A percentile compares a stretch with the other conserved stretches of the same genome.
These are phyloP conservation scores for Tuber melanosporum DNA, from an alignment of 495 filamentous ascomycete genomes.

Conservation along the genomic window DNA sequence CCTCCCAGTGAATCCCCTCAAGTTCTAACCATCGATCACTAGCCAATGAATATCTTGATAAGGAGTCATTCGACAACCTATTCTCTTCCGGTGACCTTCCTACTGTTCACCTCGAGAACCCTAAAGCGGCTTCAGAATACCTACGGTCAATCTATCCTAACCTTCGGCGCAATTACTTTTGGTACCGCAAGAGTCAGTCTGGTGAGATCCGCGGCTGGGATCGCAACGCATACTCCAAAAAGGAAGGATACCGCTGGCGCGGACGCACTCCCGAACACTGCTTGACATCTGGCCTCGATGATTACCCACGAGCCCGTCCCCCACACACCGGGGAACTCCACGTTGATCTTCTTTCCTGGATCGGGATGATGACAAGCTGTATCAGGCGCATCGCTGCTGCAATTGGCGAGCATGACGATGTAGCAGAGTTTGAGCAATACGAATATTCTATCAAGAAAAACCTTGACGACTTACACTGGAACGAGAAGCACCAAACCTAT, in stretches of 20 bases:
- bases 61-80: constrained; percentile 32
- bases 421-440: constrained; percentile 60
- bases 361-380: constrained; percentile 84
- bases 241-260: constrained; percentile 93
- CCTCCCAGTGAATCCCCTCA: neutral
- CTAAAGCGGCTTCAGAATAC: constrained; percentile 63
- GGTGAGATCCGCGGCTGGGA: constrained; percentile 90
- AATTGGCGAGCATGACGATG: constrained; percentile 68
- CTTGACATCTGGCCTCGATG: constrained; percentile 87
- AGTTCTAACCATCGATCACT: constrained; percentile 18
- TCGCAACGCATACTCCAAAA: constrained; percentile 72
- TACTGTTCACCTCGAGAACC: constrained; percentile 58
- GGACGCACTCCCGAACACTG: constrained; percentile 81
- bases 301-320: constrained; percentile 89
- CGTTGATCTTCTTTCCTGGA: constrained; percentile 90
- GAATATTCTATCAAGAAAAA: constrained; percentile 77
- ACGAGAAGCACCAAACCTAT: constrained; percentile 66
- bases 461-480: constrained; percentile 92
- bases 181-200: constrained; percentile 86
- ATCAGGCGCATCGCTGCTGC: constrained; percentile 69
- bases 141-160: constrained; percentile 83
- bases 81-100: constrained; percentile 45
- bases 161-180: constrained; percentile 81
- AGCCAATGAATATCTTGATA: constrained; percentile 25
- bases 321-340: constrained; percentile 98